phyloP scores from a whole-genome alignment of 2,329 filamentous ascomycete genomes.

The Microcera coccophila region DNA sequence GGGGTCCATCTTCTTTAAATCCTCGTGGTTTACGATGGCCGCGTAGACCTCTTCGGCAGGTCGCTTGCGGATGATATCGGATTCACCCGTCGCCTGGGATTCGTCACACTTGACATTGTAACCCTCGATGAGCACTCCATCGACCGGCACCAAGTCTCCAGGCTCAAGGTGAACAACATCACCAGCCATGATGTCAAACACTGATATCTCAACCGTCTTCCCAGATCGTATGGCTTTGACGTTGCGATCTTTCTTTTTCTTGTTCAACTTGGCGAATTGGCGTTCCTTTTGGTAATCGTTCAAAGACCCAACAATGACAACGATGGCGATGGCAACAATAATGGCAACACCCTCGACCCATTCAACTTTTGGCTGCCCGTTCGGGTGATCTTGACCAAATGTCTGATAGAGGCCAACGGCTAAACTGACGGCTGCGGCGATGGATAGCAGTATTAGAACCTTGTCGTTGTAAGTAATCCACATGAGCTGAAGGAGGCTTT shows the following conservation, averaged over 20 bases:
- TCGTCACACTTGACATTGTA: constrained; percentile 75
- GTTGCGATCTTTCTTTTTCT: constrained; percentile 71
- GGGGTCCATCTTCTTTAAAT: constrained; percentile 69
- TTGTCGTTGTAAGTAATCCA: constrained; percentile 87
- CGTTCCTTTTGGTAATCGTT: constrained; percentile 80
- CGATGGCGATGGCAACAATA: constrained; percentile 73
- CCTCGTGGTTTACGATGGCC: constrained; percentile 63
- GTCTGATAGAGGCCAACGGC: constrained; percentile 73
- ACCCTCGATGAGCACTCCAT: constrained; percentile 68
- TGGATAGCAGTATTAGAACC: constrained; percentile 67
- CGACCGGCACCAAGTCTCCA: constrained; percentile 69
- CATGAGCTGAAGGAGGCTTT: constrained; percentile 67
- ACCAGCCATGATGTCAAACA: constrained; percentile 65
- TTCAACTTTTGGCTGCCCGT: constrained; percentile 56
- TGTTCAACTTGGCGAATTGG: constrained; percentile 74
- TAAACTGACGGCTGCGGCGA: constrained; percentile 68
- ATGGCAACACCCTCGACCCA: constrained; percentile 83
- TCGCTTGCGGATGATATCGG: constrained; percentile 67
- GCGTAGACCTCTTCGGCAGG: constrained; percentile 64
- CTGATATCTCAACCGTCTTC: constrained; percentile 63
- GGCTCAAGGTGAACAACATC: constrained; percentile 71
- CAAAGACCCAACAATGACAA: constrained; percentile 70
- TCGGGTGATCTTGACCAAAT: constrained; percentile 55
- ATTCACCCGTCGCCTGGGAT: constrained; percentile 75
- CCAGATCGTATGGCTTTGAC: constrained; percentile 71